Base-by-base conservation (phyloP, 1,139 yeast species). In the Zhuliangozyma blackwelliae region DNA sequence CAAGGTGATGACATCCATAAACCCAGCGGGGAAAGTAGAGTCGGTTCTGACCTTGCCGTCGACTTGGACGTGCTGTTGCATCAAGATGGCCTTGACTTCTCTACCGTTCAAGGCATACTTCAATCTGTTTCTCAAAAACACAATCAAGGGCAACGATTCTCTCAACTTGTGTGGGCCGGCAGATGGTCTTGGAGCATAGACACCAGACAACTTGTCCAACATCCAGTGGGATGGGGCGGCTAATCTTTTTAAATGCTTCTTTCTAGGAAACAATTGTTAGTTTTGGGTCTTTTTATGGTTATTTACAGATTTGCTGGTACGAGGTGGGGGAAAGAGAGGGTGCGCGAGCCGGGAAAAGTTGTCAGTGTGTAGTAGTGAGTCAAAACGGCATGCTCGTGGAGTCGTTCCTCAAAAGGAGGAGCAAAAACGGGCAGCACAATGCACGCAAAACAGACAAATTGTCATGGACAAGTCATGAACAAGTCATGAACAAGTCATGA, bases 211-310 rank as follows among this genome's bases (percentile, higher is more conserved):
- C 79, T 90, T 90, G 94, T 90, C 97, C 79, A 90, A 84, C 94
- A 90, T 84, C 97, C 97, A 90, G 82, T 90, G 97, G 78, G 88
- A 82, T 78, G 97, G 97, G 41, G 97, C 97, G 70, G 96, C 95
- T 74, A 88, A 82, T 79, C 96, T 86, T 84, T 88, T 88, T 74
- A 89, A 80, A 72, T 89, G 97, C 82, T 89, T 89, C 90, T 88
- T 88, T 78, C 82, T 76, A 27, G n/a, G 12, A 27, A 7, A 69
- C 64, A 62, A 62, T 70, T 65, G 56, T 34, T 27, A 29, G 36
- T 34, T 28, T n/a, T n/a, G n/a, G n/a, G n/a, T n/a, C n/a, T n/a
- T n/a, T n/a, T n/a, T n/a, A n/a, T n/a, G n/a, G 23, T 13, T 22
- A 5, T 22, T n/a, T 28, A 20, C 22, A 12, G 21, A 25, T 10